Conservation (phyloP, 345 rosid genomes). For the Euphorbia pulcherrima region DNA sequence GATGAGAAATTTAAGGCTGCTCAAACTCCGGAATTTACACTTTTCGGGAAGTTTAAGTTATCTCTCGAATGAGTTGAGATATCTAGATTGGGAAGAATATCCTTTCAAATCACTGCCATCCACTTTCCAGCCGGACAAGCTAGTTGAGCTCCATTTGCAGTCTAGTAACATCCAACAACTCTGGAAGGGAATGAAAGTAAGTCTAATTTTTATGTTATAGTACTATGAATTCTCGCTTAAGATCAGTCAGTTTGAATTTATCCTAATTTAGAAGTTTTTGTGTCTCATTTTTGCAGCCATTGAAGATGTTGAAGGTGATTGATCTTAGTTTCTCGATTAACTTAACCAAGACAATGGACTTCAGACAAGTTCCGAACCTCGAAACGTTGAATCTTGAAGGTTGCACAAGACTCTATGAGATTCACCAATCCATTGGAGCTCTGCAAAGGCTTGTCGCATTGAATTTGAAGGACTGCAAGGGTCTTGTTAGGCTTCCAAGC, state of each 20-base stretch:
- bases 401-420: constrained; percentile 11
- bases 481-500: constrained; percentile 13
- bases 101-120: constrained; percentile 17
- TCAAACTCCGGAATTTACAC: background rate
- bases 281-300: constrained; percentile 12
- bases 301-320: constrained; percentile 13
- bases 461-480: constrained; percentile 9
- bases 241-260: background rate
- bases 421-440: constrained; percentile 14
- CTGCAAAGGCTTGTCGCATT: background rate
- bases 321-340: constrained; percentile 10
- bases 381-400: constrained; percentile 10
- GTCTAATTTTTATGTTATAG: background rate
- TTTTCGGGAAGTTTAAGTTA: constrained; percentile 2
- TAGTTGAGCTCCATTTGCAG: constrained; percentile 14
- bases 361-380: constrained; percentile 2
- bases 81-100: constrained; percentile 10
- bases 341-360: constrained; percentile 2
- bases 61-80: constrained; percentile 11
- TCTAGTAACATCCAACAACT: constrained; percentile 2
- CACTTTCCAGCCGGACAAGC: constrained; percentile 7
- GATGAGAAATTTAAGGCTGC: constrained; percentile 13
- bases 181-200: constrained; percentile 13
- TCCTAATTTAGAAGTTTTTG: no score
- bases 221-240: background rate